Evolutionary conservation across 1,139 yeast species (phyloP).

Genomic region (Yamadazyma diddensiae): DNA sequence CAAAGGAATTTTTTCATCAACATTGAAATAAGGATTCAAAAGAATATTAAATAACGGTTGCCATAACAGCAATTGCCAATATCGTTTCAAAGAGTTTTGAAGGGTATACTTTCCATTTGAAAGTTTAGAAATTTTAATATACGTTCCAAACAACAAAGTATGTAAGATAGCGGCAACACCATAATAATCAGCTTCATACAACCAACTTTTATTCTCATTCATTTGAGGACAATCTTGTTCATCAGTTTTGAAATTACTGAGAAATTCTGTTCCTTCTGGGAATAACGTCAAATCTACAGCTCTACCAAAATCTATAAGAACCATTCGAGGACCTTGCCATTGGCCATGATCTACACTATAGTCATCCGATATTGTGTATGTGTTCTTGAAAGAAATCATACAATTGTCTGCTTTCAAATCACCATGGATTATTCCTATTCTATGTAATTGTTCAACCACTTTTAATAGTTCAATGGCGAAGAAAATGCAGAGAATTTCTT

Average conservation of each 20-base stretch:
- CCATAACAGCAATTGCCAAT: constrained; percentile 78
- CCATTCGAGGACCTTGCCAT: constrained; percentile 58
- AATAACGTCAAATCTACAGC: constrained; percentile 70
- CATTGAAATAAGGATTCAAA: constrained; percentile 51
- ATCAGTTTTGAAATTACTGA: constrained; percentile 61
- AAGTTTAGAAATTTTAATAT: constrained; percentile 44
- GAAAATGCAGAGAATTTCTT: constrained; percentile 64
- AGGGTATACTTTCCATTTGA: constrained; percentile 32
- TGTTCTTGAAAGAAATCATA: constrained; percentile 57
- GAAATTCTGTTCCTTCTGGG: constrained; percentile 50
- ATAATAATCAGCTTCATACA: constrained; percentile 79
- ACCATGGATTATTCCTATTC: constrained; percentile 71
- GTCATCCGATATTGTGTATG: constrained; percentile 19
- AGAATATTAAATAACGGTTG: constrained; percentile 58
- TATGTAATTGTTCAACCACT: constrained; percentile 61
- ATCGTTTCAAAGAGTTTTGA: constrained; percentile 55
- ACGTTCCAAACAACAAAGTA: constrained; percentile 65
- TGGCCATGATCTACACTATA: constrained; percentile 37
- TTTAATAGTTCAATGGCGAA: constrained; percentile 62
- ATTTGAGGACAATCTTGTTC: constrained; percentile 78
- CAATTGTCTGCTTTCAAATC: constrained; percentile 86
- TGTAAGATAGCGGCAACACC: constrained; percentile 80
- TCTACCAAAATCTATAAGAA: constrained; percentile 80
- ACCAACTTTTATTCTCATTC: constrained; percentile 64
- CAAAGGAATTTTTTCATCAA: constrained; percentile 34